Base-by-base conservation (phyloP, 805 yeast genomes). In the Pichia pseudocactophila region DNA sequence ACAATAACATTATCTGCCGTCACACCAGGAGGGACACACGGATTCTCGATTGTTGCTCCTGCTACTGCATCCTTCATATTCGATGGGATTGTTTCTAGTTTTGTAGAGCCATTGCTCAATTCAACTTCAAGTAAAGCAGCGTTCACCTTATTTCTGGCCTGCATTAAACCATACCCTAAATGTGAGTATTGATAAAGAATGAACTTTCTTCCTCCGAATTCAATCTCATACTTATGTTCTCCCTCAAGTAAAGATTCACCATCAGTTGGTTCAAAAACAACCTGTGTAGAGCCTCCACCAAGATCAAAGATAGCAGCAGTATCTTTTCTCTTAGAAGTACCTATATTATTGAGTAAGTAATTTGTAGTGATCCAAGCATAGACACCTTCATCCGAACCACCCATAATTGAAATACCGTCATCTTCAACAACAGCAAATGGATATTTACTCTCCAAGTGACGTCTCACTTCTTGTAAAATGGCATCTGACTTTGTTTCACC, bases 281-380 rank as follows among this genome's bases (percentile, higher is more conserved):
- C 88, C 67, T 94, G 98, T 12, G 99, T 92, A 7, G 97, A 87
- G 4, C 97, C 97, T 56, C 98, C 98, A 54, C 98, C 99, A 46
- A 92, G 74, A 63, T 92, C 99, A 57, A 92, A 92, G 10, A 92
- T 95, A 18, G 97, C 98, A 39, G 95, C 95, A 11, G 98, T 92
- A 26, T 95, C 88, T 20, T 66, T 61, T 62, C 81, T 82, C 33
- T 76, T 80, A 18, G 78, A 61, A n/a, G 71, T 59, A 13, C 97
- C 98, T 61, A 92, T 90, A 67, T 90, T 92, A 34, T 97, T 97
- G 53, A 90, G 72, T 50, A 92, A 68, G 62, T 80, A 92, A 67
- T 92, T 92, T 39, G 96, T 80, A 22, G 99, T 92, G 62, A 92
- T 83, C 99, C 99, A 92, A 1, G 98, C 98, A 58, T 78, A 92